Evolutionary conservation across 352 stramenopile species (phyloP).

Genomic region (Pythium pectinolyticum): DNA sequence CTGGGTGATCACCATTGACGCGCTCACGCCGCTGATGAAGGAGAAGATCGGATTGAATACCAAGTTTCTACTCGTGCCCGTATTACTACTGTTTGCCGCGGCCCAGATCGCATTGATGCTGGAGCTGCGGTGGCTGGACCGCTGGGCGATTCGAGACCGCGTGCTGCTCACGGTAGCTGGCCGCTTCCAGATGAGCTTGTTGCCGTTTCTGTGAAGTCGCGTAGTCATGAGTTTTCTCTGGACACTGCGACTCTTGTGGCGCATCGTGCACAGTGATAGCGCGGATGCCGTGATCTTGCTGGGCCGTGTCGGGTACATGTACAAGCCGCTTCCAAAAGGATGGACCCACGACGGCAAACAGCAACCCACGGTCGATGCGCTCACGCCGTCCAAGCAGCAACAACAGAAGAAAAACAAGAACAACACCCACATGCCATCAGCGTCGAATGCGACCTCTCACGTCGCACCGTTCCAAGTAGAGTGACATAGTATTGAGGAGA

Average conservation of each 20-base stretch:
- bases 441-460: too few species aligned
- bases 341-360: constrained; percentile 4
- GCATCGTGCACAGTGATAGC: background rate
- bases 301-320: background rate
- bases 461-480: too few species aligned
- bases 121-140: background rate
- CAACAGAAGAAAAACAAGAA: too few species aligned
- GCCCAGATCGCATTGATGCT: background rate
- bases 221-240: constrained; percentile 3
- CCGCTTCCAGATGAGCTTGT: constrained; percentile 8
- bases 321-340: background rate
- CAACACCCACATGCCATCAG: background rate
- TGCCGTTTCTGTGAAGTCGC: constrained; percentile 8
- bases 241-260: constrained; percentile 8
- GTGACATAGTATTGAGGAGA: too few species aligned
- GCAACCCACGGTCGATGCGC: too few species aligned
- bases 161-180: constrained; percentile 2
- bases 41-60: constrained; percentile 19
- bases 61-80: constrained; percentile 5
- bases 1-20: constrained; percentile 24
- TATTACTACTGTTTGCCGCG: constrained; percentile 1
- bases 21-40: constrained; percentile 13
- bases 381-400: too few species aligned
- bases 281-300: constrained; percentile 8
- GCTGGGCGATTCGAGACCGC: background rate